phyloP scores from a whole-genome alignment of 2,329 filamentous ascomycete species.

The Phyllosticta citriasiana region DNA sequence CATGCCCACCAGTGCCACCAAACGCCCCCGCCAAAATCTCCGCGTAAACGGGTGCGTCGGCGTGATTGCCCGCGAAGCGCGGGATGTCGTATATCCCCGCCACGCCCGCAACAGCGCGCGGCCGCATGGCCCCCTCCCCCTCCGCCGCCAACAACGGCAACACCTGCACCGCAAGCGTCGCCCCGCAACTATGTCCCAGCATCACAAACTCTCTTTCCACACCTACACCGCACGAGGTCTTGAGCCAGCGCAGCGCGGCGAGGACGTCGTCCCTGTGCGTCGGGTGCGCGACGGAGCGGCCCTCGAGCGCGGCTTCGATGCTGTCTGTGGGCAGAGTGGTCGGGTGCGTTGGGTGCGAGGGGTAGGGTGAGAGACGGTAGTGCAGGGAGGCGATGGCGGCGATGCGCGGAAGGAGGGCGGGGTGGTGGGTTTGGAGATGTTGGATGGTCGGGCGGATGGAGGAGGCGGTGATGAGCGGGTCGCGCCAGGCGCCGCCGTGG shows the following conservation, averaged over 20 bases:
- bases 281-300: conserved; percentile 46
- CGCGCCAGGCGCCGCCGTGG: conserved; percentile 42
- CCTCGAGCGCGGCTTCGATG: conserved; percentile 33
- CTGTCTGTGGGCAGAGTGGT: conserved; percentile 34
- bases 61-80: conserved; percentile 39
- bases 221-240: conserved; percentile 30
- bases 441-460: conserved; percentile 27
- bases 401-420: conserved; percentile 26
- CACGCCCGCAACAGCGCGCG: conserved; percentile 47
- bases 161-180: conserved; percentile 53
- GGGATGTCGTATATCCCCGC: conserved; percentile 59
- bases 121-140: conserved; percentile 21
- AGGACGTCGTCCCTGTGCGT: conserved; percentile 51
- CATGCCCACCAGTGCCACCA: conserved; percentile 33
- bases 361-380: conserved; percentile 51
- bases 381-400: conserved; percentile 55
- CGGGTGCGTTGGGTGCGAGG: conserved; percentile 35
- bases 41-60: conserved; percentile 43
- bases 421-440: no score
- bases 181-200: conserved; percentile 54
- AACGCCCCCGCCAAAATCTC: conserved; percentile 53
- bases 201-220: conserved; percentile 29
- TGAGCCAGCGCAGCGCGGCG: conserved; percentile 36
- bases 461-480: conserved; percentile 30
- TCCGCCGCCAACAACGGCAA: conserved; percentile 34